Evolutionary conservation across 2,329 filamentous ascomycete species (phyloP), one percentile per base, ranked within the genome.

Genomic region (Aureobasidium sp.): DNA sequence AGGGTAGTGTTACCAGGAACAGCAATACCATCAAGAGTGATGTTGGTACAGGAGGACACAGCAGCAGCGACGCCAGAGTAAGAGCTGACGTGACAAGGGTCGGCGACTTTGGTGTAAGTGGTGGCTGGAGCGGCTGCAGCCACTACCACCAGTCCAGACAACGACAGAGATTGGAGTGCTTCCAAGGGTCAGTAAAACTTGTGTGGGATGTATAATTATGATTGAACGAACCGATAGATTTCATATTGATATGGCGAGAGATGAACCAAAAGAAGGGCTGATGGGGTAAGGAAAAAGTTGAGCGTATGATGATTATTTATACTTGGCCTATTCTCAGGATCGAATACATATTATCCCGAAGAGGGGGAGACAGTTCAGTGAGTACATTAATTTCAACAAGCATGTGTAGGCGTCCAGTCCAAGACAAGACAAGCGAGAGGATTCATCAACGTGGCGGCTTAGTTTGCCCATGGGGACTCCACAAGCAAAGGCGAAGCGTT

Each of bases 11-110:
- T 73, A 13, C 69, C 73, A 47, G 74, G 76, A 5, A 72, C 76
- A 10, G 69, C 70, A 39, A 80, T 73, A 63, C 72, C 66, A 27
- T 74, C 71, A 10, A 79, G 69, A 3, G 72, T 71, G 47, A 79
- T 78, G 44, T 71, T 70, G 15, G 72, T 76, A 69, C 77, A 80
- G 1, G 73, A 70, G 4, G 70, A 70, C 7, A 75, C 72, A 13
- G 73, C 75, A 27, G 72, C 71, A 11, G 61, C 52, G 29, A 62
- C 45, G 29, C 25, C 52, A 44, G 61, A 42, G 39, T 59, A 62
- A 6, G 61, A 47, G 8, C 45, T 62, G 3, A 62, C 61, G 21
- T 47, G 44, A 15, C 61, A 60, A 5, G 39, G n/a, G 16, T 39
- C 44, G 37, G n/a, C 55, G 21, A 44, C 44, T n/a, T 6, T 39